Evolutionary conservation across 2,329 filamentous ascomycete species (phyloP).

Genomic region (Cadophora sp.): DNA sequence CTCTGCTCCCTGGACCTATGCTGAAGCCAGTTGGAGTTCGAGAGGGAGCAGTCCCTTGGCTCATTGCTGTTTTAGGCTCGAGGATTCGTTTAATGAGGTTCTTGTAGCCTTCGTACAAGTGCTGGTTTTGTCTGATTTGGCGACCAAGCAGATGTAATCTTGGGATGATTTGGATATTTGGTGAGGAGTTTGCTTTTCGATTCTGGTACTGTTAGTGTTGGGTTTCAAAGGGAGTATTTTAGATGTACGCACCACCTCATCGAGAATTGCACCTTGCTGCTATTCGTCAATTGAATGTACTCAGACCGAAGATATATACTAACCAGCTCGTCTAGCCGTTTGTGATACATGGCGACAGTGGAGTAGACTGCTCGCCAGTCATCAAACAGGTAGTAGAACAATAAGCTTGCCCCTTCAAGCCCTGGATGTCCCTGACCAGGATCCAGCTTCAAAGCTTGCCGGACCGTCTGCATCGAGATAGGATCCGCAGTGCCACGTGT

Average conservation of each 20-base stretch:
- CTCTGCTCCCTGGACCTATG: constrained; percentile 9
- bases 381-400: constrained; percentile 73
- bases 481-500: constrained; percentile 51
- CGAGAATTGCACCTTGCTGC: constrained; percentile 39
- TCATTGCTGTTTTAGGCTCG: constrained; percentile 37
- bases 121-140: constrained; percentile 64
- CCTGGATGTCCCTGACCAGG: constrained; percentile 42
- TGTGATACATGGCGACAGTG: constrained; percentile 56
- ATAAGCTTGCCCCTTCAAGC: constrained; percentile 61
- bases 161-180: constrained; percentile 60
- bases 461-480: constrained; percentile 43
- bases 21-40: constrained; percentile 10
- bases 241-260: constrained; percentile 37
- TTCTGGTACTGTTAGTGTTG: constrained; percentile 37
- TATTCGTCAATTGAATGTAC: constrained; percentile 10
- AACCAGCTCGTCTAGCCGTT: constrained; percentile 58
- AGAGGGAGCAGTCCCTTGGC: background rate
- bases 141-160: constrained; percentile 65
- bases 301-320: constrained; percentile 29
- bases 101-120: constrained; percentile 66
- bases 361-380: constrained; percentile 67
- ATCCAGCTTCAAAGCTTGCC: constrained; percentile 41
- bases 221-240: no score
- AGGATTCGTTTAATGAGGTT: constrained; percentile 65
- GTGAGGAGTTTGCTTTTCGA: constrained; percentile 47